Base-by-base conservation (phyloP, 306 rosid genomes). In the Adenanthera pavonina region DNA sequence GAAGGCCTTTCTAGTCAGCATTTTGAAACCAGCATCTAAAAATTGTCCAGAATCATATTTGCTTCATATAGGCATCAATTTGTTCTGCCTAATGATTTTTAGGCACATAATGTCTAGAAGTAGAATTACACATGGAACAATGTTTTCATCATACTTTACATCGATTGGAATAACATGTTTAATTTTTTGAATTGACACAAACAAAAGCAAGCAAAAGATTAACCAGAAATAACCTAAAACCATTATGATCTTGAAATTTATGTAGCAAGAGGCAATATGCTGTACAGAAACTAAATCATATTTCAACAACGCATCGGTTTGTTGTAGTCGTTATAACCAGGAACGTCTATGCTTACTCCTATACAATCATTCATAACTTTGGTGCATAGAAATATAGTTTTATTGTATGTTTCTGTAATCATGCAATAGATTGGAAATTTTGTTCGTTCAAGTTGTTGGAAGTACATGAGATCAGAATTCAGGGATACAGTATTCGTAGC, bases 31-130 rank as follows among this genome's bases (percentile, higher is more conserved):
- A 16, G 69, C 65, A 81, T 64, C 49, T 64, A 9, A 17, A 6
- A 62, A 43, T 25, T 62, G 68, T 61, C 49, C 54, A 62, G 6
- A 74, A 51, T 72, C 69, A 14, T 35, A 16, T 25, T 35, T 80
- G 38, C 60, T 64, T 19, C 9, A 78, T 33, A 33, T 7, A 33
- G 44, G 70, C 47, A 15, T 64, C 20, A 14, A 14, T n/a, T 12
- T 35, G 15, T 65, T 15, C 47, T 65, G 47, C 70, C 69, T 66
- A 66, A 66, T 66, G 19, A 36, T 33, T 33, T 60, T 14, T 19
- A 8, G 48, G 11, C 48, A 14, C 30, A 8, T 6, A 40, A 67
- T 38, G 34, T 67, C 71, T 40, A 38, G 16, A n/a, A 17, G 33
- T 68, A 30, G 36, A 19, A 68, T 10, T 43, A 19, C 52, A 43